These are phyloP conservation scores for Aureobasidium leucospermi DNA, from an alignment of 2,329 filamentous ascomycete genomes.

Conservation along the genomic window DNA sequence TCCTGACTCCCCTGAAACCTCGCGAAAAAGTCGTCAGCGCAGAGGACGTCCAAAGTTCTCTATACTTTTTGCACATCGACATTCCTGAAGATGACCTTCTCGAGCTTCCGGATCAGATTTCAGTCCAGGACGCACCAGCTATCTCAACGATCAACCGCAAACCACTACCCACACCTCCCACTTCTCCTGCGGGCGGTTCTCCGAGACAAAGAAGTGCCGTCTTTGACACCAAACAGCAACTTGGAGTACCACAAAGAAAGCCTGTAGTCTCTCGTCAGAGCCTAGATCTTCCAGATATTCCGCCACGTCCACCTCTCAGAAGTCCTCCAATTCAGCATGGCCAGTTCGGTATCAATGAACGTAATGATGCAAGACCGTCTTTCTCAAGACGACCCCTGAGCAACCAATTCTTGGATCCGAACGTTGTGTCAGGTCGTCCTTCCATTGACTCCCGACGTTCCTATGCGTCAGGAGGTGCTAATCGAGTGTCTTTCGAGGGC, in stretches of 20 bases:
- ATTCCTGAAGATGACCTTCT: conserved; percentile 12
- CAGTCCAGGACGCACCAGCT: background rate
- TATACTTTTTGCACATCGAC: conserved; percentile 87
- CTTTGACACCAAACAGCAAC: background rate
- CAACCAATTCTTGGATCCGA: conserved; percentile 8
- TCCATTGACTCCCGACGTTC: background rate
- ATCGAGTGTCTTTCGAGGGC: background rate
- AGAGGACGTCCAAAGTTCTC: conserved; percentile 75
- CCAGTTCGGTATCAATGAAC: background rate
- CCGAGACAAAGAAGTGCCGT: background rate
- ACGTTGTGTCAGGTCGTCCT: background rate
- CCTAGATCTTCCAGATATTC: conserved; percentile 12
- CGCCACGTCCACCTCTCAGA: background rate
- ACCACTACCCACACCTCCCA: conserved; percentile 17
- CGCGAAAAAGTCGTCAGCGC: conserved; percentile 80
- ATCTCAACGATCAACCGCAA: conserved; percentile 12
- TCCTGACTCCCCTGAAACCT: conserved; percentile 85
- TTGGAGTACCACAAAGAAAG: conserved; percentile 8
- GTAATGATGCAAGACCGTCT: background rate
- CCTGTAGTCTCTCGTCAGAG: conserved; percentile 2
- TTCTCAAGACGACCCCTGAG: background rate
- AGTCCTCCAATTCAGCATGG: background rate
- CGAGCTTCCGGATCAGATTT: background rate
- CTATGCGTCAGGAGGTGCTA: background rate
- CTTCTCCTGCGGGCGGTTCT: conserved; percentile 7